These are phyloP conservation scores for Gracilaria domingensis DNA, from an alignment of 23 red algal genomes.

Conservation along the genomic window DNA sequence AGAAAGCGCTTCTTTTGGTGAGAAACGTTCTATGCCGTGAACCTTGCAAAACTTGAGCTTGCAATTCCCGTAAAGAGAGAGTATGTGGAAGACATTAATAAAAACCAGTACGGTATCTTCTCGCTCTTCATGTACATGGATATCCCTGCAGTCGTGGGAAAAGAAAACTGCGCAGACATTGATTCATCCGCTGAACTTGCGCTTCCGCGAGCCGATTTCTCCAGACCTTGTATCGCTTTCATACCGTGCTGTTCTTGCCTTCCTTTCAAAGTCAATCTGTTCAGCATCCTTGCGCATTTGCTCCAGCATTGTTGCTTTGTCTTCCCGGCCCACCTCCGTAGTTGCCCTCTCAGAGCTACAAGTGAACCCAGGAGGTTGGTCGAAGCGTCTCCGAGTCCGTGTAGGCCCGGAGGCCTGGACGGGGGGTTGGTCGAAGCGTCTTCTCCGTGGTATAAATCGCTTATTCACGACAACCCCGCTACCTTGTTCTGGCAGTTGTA, in stretches of 20 bases:
- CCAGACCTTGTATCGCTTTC: not conserved
- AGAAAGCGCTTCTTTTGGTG: no score
- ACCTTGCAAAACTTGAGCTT: no score
- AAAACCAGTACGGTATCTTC: not conserved
- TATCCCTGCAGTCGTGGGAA: not conserved
- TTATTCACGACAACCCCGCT: not conserved
- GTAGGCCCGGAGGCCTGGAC: not conserved
- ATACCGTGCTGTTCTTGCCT: not conserved
- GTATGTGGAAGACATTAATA: no score
- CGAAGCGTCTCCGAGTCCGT: conserved; percentile 6
- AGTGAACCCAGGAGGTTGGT: not conserved
- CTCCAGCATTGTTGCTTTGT: not conserved
- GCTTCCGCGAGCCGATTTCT: not conserved
- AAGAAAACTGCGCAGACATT: not conserved
- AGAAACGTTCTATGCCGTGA: no score
- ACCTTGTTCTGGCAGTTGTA: conserved; percentile 23
- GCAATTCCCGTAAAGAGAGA: no score
- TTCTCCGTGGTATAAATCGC: conserved; percentile 21
- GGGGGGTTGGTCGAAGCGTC: conserved; percentile 18
- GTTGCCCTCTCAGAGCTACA: not conserved
- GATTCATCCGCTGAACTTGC: conserved; percentile 1
- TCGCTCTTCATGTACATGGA: not conserved
- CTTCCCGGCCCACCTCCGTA: not conserved
- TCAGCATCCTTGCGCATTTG: conserved; percentile 26
- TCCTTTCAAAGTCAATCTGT: conserved; percentile 9